Percentiles rank a stretch among this genome's conserved stretches.
These are phyloP conservation scores for Lipomyces oligophaga DNA, from an alignment of 805 yeast species.

Conservation along the genomic window DNA sequence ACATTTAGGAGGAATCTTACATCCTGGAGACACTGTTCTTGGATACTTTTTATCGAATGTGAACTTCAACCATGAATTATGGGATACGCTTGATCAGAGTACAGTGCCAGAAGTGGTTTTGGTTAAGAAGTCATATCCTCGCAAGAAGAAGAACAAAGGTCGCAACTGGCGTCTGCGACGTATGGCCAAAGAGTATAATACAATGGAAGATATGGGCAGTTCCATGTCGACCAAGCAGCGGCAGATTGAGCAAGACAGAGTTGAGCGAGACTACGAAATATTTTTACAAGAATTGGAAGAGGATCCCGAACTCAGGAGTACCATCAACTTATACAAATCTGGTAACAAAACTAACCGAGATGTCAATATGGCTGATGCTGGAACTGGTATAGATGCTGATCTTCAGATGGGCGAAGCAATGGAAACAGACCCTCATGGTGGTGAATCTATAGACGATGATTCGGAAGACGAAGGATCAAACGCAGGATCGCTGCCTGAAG, in stretches of 20 bases:
- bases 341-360: slow-evolving; percentile 31
- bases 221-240: slow-evolving; percentile 41
- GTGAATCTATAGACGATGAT: slow-evolving; percentile 5
- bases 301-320: slow-evolving; percentile 88
- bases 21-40: slow-evolving; percentile 93
- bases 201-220: slow-evolving; percentile 56
- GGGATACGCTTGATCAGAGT: slow-evolving; percentile 63
- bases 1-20: slow-evolving; percentile 89
- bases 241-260: slow-evolving; percentile 86
- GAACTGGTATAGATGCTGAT: slow-evolving; percentile 9
- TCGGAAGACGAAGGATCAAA: slow-evolving; percentile 26
- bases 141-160: slow-evolving; percentile 69
- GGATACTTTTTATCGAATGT: slow-evolving; percentile 85
- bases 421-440: slow-evolving; percentile 24
- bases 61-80: slow-evolving; percentile 82
- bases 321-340: slow-evolving; percentile 82
- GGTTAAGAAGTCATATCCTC: slow-evolving; percentile 82
- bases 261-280: slow-evolving; percentile 89
- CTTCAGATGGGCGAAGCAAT: slow-evolving; percentile 25
- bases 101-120: slow-evolving; percentile 79
- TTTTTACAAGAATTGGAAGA: slow-evolving; percentile 97
- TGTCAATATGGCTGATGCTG: slow-evolving; percentile 6
- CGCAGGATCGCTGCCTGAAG: slow-evolving; percentile 51
- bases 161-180: slow-evolving; percentile 91
- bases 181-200: slow-evolving; percentile 95